A percentile compares a stretch with the other conserved stretches of the same genome.
Evolutionary conservation across 2,329 filamentous ascomycete genomes (phyloP).

Genomic region (Parastagonospora nodorum): DNA sequence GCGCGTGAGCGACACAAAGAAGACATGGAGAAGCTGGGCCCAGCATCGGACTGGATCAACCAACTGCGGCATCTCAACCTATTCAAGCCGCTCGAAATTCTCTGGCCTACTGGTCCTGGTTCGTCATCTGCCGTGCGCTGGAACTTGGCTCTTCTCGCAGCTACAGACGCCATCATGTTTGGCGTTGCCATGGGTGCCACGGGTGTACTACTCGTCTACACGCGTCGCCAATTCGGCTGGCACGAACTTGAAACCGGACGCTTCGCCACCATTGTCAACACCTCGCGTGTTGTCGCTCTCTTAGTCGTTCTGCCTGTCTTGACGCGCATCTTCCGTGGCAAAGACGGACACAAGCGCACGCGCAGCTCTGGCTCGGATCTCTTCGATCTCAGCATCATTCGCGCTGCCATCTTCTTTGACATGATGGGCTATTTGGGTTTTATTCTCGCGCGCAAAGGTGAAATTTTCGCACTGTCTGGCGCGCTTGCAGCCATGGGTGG

Average conservation of each 20-base stretch:
- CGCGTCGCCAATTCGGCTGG: conserved; percentile 81
- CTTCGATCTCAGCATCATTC: conserved; percentile 78
- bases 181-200: conserved; percentile 80
- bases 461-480: conserved; percentile 73
- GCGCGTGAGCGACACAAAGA: conserved; percentile 70
- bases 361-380: conserved; percentile 68
- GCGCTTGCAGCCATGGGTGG: conserved; percentile 78
- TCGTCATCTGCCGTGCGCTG: conserved; percentile 67
- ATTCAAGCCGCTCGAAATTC: conserved; percentile 75
- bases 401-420: conserved; percentile 76
- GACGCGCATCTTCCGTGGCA: conserved; percentile 75
- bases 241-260: conserved; percentile 76
- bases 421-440: conserved; percentile 78
- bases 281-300: conserved; percentile 75
- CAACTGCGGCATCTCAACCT: conserved; percentile 63
- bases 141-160: conserved; percentile 81
- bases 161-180: conserved; percentile 81
- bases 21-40: conserved; percentile 44
- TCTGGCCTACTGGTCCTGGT: conserved; percentile 73
- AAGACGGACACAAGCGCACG: conserved; percentile 40
- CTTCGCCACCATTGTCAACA: conserved; percentile 81
- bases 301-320: conserved; percentile 75
- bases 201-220: conserved; percentile 83
- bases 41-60: conserved; percentile 51
- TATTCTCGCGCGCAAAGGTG: conserved; percentile 64